Evolutionary conservation across 805 yeast genomes (phyloP), one percentile per base, ranked within the genome.

Genomic region (Sugiyamaella lignohabitans): DNA sequence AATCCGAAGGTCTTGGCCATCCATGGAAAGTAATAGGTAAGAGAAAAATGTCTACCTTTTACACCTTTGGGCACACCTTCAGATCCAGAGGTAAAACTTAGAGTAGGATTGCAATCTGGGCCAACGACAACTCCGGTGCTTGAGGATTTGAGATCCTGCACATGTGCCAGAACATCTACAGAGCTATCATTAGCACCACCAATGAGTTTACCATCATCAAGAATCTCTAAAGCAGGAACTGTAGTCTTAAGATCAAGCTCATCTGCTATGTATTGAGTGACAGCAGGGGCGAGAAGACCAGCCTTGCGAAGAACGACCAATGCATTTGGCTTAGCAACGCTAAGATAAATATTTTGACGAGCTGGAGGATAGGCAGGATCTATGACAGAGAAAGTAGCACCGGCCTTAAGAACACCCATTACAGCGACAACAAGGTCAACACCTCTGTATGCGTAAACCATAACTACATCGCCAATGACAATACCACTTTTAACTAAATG

Each of bases 281-380:
- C 99, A 43, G 80, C 67, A 37, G 77, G 75, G 59, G 85, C 87
- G 59, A 94, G 71, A 38, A 70, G 64, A 23, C 98, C 98, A 1
- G 98, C 98, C 63, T 87, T 85, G 56, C 82, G 82, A 56, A 93
- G 80, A 17, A 89, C 95, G 51, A 93, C 82, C 56, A 93, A 74
- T 53, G 95, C 98, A 57, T 71, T 78, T 29, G 99, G 99, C 65
- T 84, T 80, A 32, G 98, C 98, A 14, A 93, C 99, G 41, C 85
- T 80, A 48, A 93, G 73, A 65, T 93, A 93, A 51, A 93, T 79
- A 53, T 87, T 93, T 67, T 93, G 99, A 67, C 99, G 80, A 6
- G 95, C 95, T 16, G 98, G 96, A 38, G 99, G 99, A 65, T 93
- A 93, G 3, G 98, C 98, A 5, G 98, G 98, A 63, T 93, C 99